Percentiles rank a stretch among this genome's conserved stretches.
Evolutionary conservation across 1,284 basidiomycete species (phyloP).

Genomic region (Tylopilus sp.): DNA sequence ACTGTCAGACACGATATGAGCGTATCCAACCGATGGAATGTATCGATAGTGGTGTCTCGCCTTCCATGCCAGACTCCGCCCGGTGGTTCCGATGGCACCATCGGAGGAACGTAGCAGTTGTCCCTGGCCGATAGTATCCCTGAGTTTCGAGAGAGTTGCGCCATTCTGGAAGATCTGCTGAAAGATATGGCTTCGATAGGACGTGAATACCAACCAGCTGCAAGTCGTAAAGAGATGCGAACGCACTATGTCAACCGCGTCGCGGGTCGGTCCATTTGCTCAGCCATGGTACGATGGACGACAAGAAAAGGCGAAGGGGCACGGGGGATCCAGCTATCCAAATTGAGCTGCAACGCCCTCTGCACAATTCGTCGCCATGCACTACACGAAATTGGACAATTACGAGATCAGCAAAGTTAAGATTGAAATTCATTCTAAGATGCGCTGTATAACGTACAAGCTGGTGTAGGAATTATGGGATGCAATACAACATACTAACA

Average conservation of each 20-base stretch:
- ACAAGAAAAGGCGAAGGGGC: too few species aligned
- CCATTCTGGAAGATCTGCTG: conserved; percentile 59
- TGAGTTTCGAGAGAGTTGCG: conserved; percentile 57
- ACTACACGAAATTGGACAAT: too few species aligned
- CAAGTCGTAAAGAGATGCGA: background rate
- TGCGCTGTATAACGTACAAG: conserved; percentile 36
- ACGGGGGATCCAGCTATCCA: too few species aligned
- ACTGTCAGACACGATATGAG: conserved; percentile 37
- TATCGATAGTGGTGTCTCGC: conserved; percentile 37
- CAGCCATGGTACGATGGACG: conserved; percentile 19
- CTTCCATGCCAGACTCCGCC: conserved; percentile 80
- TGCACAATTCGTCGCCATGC: too few species aligned
- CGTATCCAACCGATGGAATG: background rate
- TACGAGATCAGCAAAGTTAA: too few species aligned
- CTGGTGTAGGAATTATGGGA: conserved; percentile 30
- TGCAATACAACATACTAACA: conserved; percentile 34
- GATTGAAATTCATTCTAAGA: conserved; percentile 29
- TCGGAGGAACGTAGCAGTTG: conserved; percentile 49
- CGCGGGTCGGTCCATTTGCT: conserved; percentile 27
- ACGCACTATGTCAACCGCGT: conserved; percentile 27
- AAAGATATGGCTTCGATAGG: conserved; percentile 54
- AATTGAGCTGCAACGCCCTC: background rate
- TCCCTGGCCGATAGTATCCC: conserved; percentile 61
- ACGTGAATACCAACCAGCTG: conserved; percentile 4
- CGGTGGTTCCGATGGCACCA: conserved; percentile 49